phyloP scores from a whole-genome alignment of 2,329 filamentous ascomycete species.

The Grosmannia serpens region DNA sequence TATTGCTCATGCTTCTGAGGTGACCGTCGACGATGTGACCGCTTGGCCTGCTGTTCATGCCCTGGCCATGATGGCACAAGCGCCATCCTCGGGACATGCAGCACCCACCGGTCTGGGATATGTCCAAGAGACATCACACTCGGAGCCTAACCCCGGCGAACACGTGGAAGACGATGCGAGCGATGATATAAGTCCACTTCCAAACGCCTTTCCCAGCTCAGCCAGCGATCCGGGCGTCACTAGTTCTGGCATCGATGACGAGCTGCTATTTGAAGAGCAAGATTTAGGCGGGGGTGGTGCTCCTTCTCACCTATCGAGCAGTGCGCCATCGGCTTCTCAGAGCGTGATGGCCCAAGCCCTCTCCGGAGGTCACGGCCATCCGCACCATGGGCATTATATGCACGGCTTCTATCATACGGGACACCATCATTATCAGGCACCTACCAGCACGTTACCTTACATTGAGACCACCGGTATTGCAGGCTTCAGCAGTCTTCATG shows the following conservation, averaged over 20 bases:
- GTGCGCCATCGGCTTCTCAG: neutral
- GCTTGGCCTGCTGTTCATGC: neutral
- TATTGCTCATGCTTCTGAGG: neutral
- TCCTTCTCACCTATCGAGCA: too few relatives aligned
- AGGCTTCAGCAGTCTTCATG: neutral
- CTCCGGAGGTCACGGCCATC: neutral
- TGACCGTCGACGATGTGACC: neutral
- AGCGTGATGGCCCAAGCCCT: neutral
- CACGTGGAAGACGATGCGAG: neutral
- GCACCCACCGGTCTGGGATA: neutral
- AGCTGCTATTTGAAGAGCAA: neutral
- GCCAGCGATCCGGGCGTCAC: neutral
- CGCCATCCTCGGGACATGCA: neutral
- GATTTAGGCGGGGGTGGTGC: too few relatives aligned
- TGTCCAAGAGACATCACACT: neutral
- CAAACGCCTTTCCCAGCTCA: neutral
- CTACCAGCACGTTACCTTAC: too few relatives aligned
- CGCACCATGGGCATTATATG: neutral
- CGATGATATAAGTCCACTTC: neutral
- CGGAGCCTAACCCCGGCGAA: neutral
- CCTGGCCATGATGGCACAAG: neutral
- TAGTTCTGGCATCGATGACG: neutral
- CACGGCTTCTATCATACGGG: too few relatives aligned
- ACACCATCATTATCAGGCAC: too few relatives aligned
- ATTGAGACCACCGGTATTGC: too few relatives aligned